A percentile compares a stretch with the other conserved stretches of the same genome.
phyloP scores from a whole-genome alignment of 2,329 filamentous ascomycete genomes.

The Tolypocladium pustulatum region DNA sequence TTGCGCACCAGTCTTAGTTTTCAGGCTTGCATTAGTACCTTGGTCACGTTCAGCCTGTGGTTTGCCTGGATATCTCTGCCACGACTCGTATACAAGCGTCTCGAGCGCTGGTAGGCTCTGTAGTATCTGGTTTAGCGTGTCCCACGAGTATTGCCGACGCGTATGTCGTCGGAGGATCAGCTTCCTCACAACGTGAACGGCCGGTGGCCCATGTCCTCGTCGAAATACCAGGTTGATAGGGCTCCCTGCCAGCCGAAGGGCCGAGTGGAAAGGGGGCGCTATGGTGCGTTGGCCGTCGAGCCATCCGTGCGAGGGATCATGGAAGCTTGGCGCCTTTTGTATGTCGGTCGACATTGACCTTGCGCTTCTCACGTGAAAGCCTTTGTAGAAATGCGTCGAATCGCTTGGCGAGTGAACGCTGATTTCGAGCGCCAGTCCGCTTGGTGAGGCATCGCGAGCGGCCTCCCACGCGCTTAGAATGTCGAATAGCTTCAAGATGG shows the following conservation, averaged over 20 bases:
- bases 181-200: not conserved
- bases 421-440: not conserved
- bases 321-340: not conserved
- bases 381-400: not conserved
- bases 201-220: not conserved
- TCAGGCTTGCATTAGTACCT: not conserved
- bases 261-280: not conserved
- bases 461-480: not conserved
- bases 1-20: not conserved
- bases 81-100: not conserved
- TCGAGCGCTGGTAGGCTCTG: not conserved
- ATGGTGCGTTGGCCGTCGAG: not conserved
- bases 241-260: not conserved
- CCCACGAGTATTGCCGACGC: not conserved
- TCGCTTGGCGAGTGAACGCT: not conserved
- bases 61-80: not conserved
- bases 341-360: not conserved
- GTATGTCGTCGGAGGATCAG: not conserved
- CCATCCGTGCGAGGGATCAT: not conserved
- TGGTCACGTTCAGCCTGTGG: not conserved
- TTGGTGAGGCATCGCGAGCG: not conserved
- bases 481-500: not conserved
- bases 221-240: not conserved
- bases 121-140: not conserved
- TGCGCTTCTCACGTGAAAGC: not conserved